These are phyloP conservation scores for Colletotrichum sp. DNA, from an alignment of 2,329 filamentous ascomycete genomes.

Conservation along the genomic window DNA sequence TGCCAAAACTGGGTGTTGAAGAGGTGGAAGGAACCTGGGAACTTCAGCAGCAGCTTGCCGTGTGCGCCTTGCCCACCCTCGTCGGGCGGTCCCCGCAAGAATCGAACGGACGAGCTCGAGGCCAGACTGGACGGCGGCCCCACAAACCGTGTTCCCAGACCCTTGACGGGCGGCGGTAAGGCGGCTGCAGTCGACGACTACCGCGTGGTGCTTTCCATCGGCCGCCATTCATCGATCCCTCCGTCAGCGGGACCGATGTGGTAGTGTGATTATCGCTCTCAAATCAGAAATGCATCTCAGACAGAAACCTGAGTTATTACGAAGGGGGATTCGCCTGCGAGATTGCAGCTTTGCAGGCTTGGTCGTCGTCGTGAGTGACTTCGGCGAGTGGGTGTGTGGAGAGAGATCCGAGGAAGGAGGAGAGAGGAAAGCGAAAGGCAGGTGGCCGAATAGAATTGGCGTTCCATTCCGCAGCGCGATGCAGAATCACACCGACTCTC, in stretches of 20 bases:
- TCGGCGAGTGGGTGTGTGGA: not conserved
- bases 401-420: not conserved
- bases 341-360: not conserved
- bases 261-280: not conserved
- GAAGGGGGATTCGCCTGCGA: not conserved
- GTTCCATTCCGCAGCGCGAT: not conserved
- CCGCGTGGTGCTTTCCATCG: conserved; percentile 14
- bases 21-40: not conserved
- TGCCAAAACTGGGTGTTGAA: not conserved
- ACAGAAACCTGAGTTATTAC: not conserved
- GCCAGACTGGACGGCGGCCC: conserved; percentile 8
- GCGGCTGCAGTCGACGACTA: conserved; percentile 22
- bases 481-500: conserved; percentile 17
- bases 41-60: not conserved
- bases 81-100: conserved; percentile 14
- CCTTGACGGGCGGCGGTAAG: conserved; percentile 16
- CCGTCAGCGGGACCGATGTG: conserved; percentile 6
- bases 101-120: conserved; percentile 2
- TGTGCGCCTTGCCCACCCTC: not conserved
- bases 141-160: conserved; percentile 21
- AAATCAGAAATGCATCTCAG: conserved; percentile 19
- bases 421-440: not conserved
- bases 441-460: not conserved
- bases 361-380: not conserved
- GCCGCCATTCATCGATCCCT: conserved; percentile 11